Evolutionary conservation across 495 filamentous ascomycete genomes (phyloP).

Genomic region (Hyaloscypha hepaticicola): DNA sequence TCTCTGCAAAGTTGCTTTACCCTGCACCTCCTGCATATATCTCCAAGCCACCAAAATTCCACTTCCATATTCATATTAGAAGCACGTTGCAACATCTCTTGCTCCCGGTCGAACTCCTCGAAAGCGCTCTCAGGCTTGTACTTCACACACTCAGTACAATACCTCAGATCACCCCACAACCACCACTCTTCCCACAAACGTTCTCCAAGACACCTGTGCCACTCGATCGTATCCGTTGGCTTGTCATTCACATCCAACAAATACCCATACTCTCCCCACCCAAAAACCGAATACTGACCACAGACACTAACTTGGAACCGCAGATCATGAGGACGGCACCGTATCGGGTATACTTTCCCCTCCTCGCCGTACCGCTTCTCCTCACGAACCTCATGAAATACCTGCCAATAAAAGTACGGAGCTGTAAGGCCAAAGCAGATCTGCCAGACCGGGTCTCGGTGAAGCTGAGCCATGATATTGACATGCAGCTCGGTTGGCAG

Average conservation of each 20-base stretch:
- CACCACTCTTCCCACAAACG: constrained; percentile 11
- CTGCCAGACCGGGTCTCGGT: constrained; percentile 47
- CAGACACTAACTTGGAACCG: constrained; percentile 9
- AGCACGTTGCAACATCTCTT: neutral
- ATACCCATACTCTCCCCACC: constrained; percentile 9
- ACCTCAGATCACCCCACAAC: constrained; percentile 17
- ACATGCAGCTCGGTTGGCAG: constrained; percentile 59
- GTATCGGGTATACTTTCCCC: constrained; percentile 16
- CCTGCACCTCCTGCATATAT: constrained; percentile 17
- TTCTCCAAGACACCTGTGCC: constrained; percentile 8
- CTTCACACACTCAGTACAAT: constrained; percentile 10
- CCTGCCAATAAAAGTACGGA: constrained; percentile 43
- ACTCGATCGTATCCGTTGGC: too few species aligned
- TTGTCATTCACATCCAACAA: constrained; percentile 2
- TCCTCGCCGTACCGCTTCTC: constrained; percentile 8
- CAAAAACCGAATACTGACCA: constrained; percentile 2
- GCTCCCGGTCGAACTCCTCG: constrained; percentile 1
- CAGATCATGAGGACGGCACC: neutral
- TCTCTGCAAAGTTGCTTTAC: constrained; percentile 6
- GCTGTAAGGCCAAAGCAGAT: constrained; percentile 52
- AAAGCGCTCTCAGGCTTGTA: constrained; percentile 16
- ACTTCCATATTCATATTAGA: neutral
- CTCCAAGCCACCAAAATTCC: constrained; percentile 5
- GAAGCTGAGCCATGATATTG: constrained; percentile 48
- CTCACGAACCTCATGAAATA: constrained; percentile 46